Percentiles rank a stretch among this genome's conserved stretches.
These are phyloP conservation scores for Ustilago nuda DNA, from an alignment of 1,284 basidiomycete species.

Conservation along the genomic window DNA sequence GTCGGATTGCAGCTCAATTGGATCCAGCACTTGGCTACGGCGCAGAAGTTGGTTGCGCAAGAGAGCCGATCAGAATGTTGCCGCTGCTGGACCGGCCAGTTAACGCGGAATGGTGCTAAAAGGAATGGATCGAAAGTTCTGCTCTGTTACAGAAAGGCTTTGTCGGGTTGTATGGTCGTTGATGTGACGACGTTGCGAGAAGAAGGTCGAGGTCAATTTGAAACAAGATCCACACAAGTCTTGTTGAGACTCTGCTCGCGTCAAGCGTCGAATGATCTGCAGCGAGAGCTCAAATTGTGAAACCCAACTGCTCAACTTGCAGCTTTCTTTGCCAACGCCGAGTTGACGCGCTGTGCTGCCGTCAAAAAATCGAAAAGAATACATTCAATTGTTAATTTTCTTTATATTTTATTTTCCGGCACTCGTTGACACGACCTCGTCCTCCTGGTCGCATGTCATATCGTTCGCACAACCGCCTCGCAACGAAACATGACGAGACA, in stretches of 20 bases:
- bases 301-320: not conserved
- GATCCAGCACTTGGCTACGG: not conserved
- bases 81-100: constrained; percentile 1
- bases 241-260: not conserved
- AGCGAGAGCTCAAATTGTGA: not conserved
- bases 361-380: not conserved
- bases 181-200: not conserved
- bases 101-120: not conserved
- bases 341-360: not conserved
- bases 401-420: constrained; percentile 1
- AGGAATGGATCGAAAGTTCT: too few species aligned
- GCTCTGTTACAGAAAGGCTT: too few species aligned
- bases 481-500: not conserved
- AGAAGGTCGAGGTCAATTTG: not conserved
- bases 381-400: not conserved
- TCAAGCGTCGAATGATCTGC: not conserved
- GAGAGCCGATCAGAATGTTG: not conserved
- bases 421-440: constrained; percentile 10
- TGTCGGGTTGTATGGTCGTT: not conserved
- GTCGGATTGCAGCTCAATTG: not conserved
- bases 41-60: not conserved
- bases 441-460: constrained; percentile 1
- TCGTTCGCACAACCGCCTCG: not conserved
- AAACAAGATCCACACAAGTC: not conserved
- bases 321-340: not conserved